Evolutionary conservation across 768 basidiomycete genomes (phyloP), one percentile per base, ranked within the genome.

Genomic region (Stropharia rugosoannulata): DNA sequence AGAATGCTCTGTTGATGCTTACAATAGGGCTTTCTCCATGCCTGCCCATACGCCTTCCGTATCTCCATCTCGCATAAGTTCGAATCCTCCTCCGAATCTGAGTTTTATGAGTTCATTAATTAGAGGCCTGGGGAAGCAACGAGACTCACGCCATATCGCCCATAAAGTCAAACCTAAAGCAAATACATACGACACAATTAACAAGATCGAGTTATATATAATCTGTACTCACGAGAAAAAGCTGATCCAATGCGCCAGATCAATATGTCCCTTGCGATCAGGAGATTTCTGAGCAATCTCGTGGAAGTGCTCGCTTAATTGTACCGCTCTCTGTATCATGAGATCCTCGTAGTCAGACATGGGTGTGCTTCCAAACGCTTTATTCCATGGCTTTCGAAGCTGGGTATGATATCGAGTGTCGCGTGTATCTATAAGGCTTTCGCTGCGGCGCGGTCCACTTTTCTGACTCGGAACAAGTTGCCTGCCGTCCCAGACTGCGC

Each of bases 331-430:
- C 7, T 54, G 46, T 18, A 51, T 36, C 11, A 70, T 49, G 18
- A 67, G 58, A 0, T 61, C 62, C 9, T 64, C 56, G 50, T 69
- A 70, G 12, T 57, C 56, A 27, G 65, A 66, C 39, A 78, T 38
- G 11, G 76, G 68, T 7, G 64, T 62, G 13, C 69, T 56, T 32
- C 63, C 69, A 55, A 80, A 72, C 0, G 70, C 75, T 6, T 71
- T 61, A 42, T 72, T 73, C 77, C 77, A 78, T 25, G 72, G 60
- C 40, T 70, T 71, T 0, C 78, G 70, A 8, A 74, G 68, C 37
- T 68, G 63, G 0, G 72, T 64, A 42, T 80, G 54, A 15, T 62
- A 60, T n/a, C 68, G 57, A 10, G 64, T 62, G 58, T 75, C 66
- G 29, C 64, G 58, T 13, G 73, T 58, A 22, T 63, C 68, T 16